phyloP scores from a whole-genome alignment of 1,139 yeast genomes.

The Pneumocystis wakefieldiae region DNA sequence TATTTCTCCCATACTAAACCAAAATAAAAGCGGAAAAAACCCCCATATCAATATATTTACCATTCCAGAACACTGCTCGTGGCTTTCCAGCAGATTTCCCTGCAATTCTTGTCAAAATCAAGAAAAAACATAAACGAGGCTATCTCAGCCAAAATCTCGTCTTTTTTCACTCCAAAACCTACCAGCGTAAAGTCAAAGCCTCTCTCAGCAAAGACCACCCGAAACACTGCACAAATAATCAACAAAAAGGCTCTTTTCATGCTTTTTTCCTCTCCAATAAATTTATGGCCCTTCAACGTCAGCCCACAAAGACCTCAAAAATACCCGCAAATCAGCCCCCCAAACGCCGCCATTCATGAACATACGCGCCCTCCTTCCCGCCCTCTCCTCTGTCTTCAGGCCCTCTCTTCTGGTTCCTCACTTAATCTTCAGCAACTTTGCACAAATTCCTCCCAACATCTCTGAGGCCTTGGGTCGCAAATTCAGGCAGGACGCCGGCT shows the following conservation, averaged over 20 bases:
- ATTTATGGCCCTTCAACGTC: neutral
- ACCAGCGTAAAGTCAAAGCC: neutral
- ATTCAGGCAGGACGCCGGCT: neutral
- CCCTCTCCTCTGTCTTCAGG: neutral
- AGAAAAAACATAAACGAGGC: too few species aligned
- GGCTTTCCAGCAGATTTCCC: neutral
- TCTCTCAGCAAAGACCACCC: neutral
- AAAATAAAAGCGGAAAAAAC: too few species aligned
- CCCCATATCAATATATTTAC: neutral
- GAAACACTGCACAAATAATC: neutral
- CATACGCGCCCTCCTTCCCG: neutral
- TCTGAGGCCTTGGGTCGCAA: neutral
- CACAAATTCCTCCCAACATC: neutral
- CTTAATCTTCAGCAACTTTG: neutral
- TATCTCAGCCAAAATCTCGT: too few species aligned
- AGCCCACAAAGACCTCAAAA: neutral
- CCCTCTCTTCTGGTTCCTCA: constrained; percentile 1
- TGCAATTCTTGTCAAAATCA: too few species aligned
- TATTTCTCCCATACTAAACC: neutral
- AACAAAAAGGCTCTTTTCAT: neutral
- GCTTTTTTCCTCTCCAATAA: neutral
- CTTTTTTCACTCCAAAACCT: neutral
- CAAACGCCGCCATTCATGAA: neutral
- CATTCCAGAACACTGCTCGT: neutral
- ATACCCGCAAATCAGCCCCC: too few species aligned